Evolutionary conservation across 768 basidiomycete species (phyloP), one percentile per base, ranked within the genome.

Genomic region (Terana coerulea): DNA sequence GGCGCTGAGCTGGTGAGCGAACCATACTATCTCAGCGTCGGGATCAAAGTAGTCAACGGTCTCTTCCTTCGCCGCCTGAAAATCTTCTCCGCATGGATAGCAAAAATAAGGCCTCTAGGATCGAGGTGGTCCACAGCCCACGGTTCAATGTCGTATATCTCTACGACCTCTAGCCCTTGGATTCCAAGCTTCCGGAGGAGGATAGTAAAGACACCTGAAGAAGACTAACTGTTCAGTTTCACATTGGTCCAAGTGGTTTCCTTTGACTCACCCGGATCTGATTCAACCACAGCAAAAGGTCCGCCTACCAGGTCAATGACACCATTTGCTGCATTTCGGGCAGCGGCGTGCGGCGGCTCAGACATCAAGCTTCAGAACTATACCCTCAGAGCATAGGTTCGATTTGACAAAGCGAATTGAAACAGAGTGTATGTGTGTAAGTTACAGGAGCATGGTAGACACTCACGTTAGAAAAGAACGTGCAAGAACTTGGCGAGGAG

Each of bases 1-100:
- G 57, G 80, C 76, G 64, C 76, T 80, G 22, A 86, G 72, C 62
- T 86, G 83, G 63, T 84, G 81, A 9, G 83, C 82, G 56, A 83
- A 86, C 83, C 83, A 86, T 8, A 85, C 75, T 24, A 65, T 69
- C 52, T 78, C 75, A 2, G 81, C 75, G 9, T 77, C 75, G 2
- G 80, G 75, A 60, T 82, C 55, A 5, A 33, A n/a, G 11, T 29
- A 30, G 26, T 45, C 78, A 4, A 59, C 56, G 4, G 50, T 37
- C n/a, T 52, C 44, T 1, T 25, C 12, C 2, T 41, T 17, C 1
- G n/a, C 17, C 1, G 47, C 40, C 12, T 31, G 17, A n/a, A 22
- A 42, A 61, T 5, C 74, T 64, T 26, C 73, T 67, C 59, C 77
- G 74, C 80, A 83, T 51, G 78, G 65, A 61, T 81, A 83, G 64